Conservation (phyloP, 345 rosid species). For the Eucalyptus paniculata region DNA sequence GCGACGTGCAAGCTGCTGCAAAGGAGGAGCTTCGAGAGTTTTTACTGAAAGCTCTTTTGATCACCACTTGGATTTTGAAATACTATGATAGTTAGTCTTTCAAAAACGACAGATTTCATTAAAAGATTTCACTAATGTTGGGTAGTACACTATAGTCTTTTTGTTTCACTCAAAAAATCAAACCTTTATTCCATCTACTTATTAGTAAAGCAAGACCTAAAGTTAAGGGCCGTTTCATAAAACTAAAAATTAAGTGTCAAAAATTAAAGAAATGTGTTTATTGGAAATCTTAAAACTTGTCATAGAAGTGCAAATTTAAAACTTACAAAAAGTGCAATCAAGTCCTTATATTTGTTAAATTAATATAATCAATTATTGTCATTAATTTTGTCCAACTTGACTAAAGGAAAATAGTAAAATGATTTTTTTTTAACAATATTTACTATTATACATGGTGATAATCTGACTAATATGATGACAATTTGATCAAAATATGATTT, state of each 20-base stretch:
- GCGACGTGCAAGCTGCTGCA: no score
- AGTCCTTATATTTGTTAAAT: rapidly evolving
- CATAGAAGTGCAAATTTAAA: no score
- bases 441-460: rapidly evolving
- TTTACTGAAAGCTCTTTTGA: no score
- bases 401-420: rapidly evolving
- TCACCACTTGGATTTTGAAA: no score
- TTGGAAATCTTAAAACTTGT: no score
- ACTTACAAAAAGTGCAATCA: no score
- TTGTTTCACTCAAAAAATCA: background rate
- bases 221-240: no score
- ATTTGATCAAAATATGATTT: rapidly evolving
- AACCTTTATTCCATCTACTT: background rate
- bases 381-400: rapidly evolving
- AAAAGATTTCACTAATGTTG: background rate
- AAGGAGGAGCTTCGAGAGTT: no score
- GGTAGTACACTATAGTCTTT: background rate
- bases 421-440: no score
- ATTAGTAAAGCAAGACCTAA: background rate
- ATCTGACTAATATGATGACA: rapidly evolving
- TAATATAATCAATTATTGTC: rapidly evolving
- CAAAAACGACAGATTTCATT: background rate
- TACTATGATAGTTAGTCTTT: background rate
- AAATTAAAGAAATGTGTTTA: no score
- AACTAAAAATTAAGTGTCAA: rapidly evolving